A percentile compares a stretch with the other conserved stretches of the same genome.
Conservation (phyloP, 2,329 filamentous ascomycete species). For the Diaporthe nobilis region DNA sequence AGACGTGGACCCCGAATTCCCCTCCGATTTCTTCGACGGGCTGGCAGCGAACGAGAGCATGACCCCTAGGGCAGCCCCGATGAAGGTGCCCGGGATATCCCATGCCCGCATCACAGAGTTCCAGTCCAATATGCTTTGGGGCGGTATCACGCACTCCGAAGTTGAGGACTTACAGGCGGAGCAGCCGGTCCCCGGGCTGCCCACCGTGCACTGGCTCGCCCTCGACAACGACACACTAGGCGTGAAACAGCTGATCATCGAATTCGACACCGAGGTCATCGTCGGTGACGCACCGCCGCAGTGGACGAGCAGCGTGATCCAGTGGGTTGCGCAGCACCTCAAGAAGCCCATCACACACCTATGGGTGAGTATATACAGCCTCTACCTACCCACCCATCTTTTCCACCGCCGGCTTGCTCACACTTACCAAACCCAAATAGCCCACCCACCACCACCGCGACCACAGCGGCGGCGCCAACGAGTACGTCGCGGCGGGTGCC, state of each 20-base stretch:
- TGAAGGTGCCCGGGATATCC: neutral
- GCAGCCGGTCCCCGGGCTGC: neutral
- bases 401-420: neutral
- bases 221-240: neutral
- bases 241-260: neutral
- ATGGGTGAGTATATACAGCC: neutral
- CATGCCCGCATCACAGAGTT: neutral
- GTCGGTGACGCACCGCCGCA: neutral
- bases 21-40: neutral
- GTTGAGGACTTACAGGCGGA: neutral
- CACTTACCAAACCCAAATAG: neutral
- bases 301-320: neutral
- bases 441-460: neutral
- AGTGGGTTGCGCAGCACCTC: neutral
- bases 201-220: neutral
- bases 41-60: neutral
- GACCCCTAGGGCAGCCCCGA: neutral
- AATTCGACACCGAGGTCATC: neutral
- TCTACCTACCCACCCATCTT: neutral
- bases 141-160: neutral
- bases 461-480: neutral
- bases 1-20: neutral
- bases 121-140: neutral
- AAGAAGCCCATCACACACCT: neutral
- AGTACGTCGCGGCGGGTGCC: neutral